These are phyloP conservation scores for Cornus kousa DNA, from an alignment of 148 eudicot genomes.

Conservation along the genomic window DNA sequence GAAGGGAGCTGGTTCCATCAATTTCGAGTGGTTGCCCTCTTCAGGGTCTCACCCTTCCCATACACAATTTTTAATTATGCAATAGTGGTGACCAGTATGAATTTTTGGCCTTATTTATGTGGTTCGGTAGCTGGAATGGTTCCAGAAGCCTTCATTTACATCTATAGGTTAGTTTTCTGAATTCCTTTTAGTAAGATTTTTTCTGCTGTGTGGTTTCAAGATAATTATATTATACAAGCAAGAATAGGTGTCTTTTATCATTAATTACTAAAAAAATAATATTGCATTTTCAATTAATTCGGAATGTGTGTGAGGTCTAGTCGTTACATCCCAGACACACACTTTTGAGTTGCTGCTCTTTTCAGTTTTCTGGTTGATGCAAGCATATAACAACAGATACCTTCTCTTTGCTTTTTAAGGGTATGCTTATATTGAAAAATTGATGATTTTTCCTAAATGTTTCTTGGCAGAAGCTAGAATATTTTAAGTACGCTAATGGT, in stretches of 20 bases:
- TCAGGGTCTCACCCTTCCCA: conserved; percentile 89
- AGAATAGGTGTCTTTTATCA: neutral
- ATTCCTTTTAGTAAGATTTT: neutral
- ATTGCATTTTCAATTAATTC: neutral
- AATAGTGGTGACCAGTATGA: conserved; percentile 75
- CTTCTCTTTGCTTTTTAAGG: neutral
- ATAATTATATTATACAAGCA: neutral
- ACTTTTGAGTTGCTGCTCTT: neutral
- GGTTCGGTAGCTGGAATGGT: conserved; percentile 94
- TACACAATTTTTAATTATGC: conserved; percentile 93
- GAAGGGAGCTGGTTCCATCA: conserved; percentile 88
- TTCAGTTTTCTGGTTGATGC: neutral
- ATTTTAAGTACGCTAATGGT: neutral
- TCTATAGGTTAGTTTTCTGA: conserved; percentile 62
- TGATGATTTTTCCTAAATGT: too few relatives aligned
- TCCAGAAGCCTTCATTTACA: conserved; percentile 89
- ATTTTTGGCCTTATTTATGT: conserved; percentile 87
- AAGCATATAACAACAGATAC: neutral
- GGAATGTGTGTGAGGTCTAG: neutral
- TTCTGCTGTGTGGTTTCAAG: neutral
- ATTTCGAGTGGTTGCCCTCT: conserved; percentile 82
- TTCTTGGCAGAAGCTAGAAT: too few relatives aligned
- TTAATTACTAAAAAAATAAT: too few relatives aligned
- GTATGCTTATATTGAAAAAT: neutral
- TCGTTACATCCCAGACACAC: neutral